Percentiles rank a stretch among this genome's conserved stretches.
These are phyloP conservation scores for Gamarada debralockiae DNA, from an alignment of 495 filamentous ascomycete species.

Conservation along the genomic window DNA sequence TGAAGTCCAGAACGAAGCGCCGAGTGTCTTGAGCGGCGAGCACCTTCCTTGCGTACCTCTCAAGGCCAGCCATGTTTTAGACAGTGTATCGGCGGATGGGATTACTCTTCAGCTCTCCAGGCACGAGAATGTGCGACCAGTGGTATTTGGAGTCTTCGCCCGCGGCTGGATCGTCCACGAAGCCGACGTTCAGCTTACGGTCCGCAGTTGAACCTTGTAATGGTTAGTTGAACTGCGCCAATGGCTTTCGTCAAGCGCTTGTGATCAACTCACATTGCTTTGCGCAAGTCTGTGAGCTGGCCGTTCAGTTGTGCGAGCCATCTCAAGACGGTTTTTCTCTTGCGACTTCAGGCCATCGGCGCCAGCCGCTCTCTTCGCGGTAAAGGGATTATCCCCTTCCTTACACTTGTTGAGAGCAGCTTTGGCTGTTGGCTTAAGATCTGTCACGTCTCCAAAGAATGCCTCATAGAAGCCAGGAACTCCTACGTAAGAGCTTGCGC, in stretches of 20 bases:
- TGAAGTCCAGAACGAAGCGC: no score
- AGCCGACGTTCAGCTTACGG: conserved; percentile 43
- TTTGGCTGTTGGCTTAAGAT: no score
- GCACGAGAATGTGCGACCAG: conserved; percentile 44
- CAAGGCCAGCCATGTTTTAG: conserved; percentile 38
- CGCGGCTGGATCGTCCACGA: conserved; percentile 32
- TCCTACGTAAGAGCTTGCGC: no score
- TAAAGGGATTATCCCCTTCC: no score
- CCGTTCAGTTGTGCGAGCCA: conserved; percentile 33
- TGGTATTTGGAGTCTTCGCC: conserved; percentile 28
- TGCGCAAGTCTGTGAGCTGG: no score
- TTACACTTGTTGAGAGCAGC: no score
- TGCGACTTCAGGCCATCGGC: conserved; percentile 27
- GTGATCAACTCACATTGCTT: conserved; percentile 17
- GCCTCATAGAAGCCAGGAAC: no score
- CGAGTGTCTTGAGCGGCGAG: no score
- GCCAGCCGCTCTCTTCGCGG: no score
- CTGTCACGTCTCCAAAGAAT: no score
- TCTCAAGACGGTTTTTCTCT: conserved; percentile 26
- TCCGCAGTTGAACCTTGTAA: conserved; percentile 6
- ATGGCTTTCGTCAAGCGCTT: conserved; percentile 8
- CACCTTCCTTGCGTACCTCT: conserved; percentile 40
- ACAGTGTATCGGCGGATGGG: conserved; percentile 30
- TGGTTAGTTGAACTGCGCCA: conserved; percentile 12
- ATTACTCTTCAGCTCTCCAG: conserved; percentile 46